These are phyloP conservation scores for Neonectria hederae DNA, from an alignment of 2,329 filamentous ascomycete genomes.

Conservation along the genomic window DNA sequence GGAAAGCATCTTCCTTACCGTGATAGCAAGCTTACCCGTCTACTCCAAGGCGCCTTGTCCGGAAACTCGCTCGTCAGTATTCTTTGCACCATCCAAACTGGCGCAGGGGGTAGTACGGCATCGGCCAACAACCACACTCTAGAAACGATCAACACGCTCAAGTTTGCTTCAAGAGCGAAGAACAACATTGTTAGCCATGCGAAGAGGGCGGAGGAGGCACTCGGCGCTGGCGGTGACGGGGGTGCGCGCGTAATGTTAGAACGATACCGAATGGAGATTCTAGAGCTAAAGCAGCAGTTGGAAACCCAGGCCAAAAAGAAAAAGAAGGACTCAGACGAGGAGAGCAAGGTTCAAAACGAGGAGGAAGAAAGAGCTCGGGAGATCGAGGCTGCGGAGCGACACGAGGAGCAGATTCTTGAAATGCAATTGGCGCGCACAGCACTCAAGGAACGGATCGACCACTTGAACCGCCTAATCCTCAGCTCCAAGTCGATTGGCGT, in stretches of 20 bases:
- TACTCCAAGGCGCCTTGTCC: constrained; percentile 91
- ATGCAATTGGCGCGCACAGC: constrained; percentile 98
- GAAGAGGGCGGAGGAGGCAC: constrained; percentile 90
- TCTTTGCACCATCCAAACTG: constrained; percentile 93
- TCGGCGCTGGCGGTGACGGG: constrained; percentile 82
- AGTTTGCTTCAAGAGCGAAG: constrained; percentile 95
- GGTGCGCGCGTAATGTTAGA: constrained; percentile 89
- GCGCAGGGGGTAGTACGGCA: constrained; percentile 77
- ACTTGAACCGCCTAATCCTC: constrained; percentile 92
- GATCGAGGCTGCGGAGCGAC: constrained; percentile 83
- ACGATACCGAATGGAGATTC: constrained; percentile 92
- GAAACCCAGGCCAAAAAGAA: constrained; percentile 82
- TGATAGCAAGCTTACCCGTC: constrained; percentile 94
- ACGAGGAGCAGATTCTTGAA: constrained; percentile 97
- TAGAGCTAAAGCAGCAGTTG: constrained; percentile 80
- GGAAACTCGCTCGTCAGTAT: constrained; percentile 97
- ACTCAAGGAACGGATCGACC: constrained; percentile 95
- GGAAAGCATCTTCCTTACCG: constrained; percentile 94
- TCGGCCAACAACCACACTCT: constrained; percentile 78
- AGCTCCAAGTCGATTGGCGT: constrained; percentile 97
- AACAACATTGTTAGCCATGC: constrained; percentile 98
- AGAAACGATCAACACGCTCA: constrained; percentile 95
- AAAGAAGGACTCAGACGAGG: constrained; percentile 66
- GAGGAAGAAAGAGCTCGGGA: constrained; percentile 79
- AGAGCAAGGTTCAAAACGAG: constrained; percentile 69